Base-by-base conservation (phyloP, 2,329 filamentous ascomycete genomes). In the Sporothrix euskadiensis region DNA sequence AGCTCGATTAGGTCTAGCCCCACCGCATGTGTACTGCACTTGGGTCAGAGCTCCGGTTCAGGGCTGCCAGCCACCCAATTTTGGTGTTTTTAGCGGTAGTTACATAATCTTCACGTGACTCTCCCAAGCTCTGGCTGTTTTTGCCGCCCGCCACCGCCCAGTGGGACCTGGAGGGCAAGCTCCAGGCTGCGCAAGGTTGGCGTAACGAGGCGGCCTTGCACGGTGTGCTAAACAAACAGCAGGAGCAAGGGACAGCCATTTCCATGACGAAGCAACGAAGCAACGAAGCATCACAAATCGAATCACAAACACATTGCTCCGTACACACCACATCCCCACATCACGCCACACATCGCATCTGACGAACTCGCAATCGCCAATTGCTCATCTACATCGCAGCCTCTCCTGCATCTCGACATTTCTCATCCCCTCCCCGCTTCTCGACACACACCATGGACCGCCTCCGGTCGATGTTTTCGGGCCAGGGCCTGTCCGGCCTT, bases 401-500 rank as follows among this genome's bases (percentile, higher is more conserved):
- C 2, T 54, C 26, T 35, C 19, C 44, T 71, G 73, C 65, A 63
- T 30, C 47, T 73, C 72, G 73, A 68, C 75, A 68, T 19, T 30
- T 14, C 52, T 30, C 16, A 12, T 9, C 57, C 72, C 72, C 71
- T 70, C 71, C 70, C 65, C 44, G 68, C 69, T 69, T 57, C 70
- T 32, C 47, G 22, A 57, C 71, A 32, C 32, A 32, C 74, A 85
- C 77, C 74, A 98, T 98, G 95, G 95, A 98, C 81, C 91, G 95
- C 81, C 90, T 98, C 83, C 94, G 93, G 84, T 90, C 92, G 82
- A 92, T 98, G 90, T 88, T 98, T 78, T 91, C 92, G 77, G 92
- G 92, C 79, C 88, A 89, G 78, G 90, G 61, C 39, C 61, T 90
- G 86, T 87, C 88, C 74, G 87, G 88, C 78, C 84, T 91, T 68